Evolutionary conservation across 805 yeast species (phyloP), one percentile per base, ranked within the genome.

Genomic region (Saccharomycopsis babjevae): DNA sequence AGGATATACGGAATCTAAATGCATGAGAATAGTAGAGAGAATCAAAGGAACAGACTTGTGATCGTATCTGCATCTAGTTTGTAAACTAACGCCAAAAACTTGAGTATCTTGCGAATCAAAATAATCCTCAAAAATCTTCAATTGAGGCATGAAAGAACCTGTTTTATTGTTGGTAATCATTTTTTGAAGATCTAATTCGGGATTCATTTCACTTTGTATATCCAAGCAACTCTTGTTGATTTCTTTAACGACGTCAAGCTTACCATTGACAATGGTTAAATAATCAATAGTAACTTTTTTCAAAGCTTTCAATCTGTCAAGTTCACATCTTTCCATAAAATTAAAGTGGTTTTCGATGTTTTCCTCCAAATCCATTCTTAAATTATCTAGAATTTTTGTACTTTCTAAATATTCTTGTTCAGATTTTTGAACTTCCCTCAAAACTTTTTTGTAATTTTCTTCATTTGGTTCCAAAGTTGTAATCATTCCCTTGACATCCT

Each of bases 281-380:
- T 87, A 88, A 69, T 89, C 96, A 58, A 83, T 77, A 11, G 87
- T 80, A 1, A 85, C 92, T 62, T 87, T 85, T 70, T 89, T 88
- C 63, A 89, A 74, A 0, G 94, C 94, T 65, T 79, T 78, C 62
- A 88, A 75, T 65, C 97, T 79, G 72, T 89, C 96, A 40, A 81
- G 71, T 72, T 89, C 96, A 73, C 94, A 89, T 67, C 84, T 81
- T 70, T 89, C 93, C 88, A 89, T 83, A 69, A 86, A 88, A 25
- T 84, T 73, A 57, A 86, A 74, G 68, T 88, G 92, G 66, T 86
- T 92, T 70, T 86, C 79, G 61, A 86, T 77, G 39, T 80, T 69
- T 68, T 87, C 93, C 71, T 90, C 96, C 56, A 88, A 77, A 56
- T 83, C 83, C 70, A 94, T 86, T 62, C 96, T 78, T 15, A 81